Evolutionary conservation across 164 flowering plant genomes (phyloP).

Genomic region (Magnolia changhungtana): DNA sequence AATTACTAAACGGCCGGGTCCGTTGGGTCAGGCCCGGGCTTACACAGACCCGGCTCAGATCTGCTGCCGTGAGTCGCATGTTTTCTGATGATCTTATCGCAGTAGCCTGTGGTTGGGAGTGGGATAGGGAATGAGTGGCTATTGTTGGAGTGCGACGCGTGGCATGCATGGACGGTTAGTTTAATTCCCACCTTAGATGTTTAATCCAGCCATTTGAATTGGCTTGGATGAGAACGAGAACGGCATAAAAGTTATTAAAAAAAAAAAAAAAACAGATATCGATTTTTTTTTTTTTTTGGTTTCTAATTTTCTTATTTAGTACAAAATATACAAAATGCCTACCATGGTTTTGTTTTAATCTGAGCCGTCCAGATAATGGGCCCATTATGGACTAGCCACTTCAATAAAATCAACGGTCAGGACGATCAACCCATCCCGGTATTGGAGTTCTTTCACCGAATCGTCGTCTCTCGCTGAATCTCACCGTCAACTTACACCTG

Average conservation of each 20-base stretch:
- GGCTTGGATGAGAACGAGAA: background rate
- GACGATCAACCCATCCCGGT: background rate
- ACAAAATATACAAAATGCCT: background rate
- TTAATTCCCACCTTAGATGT: background rate
- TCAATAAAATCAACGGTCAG: background rate
- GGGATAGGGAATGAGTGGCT: conserved; percentile 1
- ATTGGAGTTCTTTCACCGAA: background rate
- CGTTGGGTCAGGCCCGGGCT: too few relatives aligned
- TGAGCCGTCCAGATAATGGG: background rate
- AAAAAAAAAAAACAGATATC: background rate
- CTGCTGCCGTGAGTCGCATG: too few relatives aligned
- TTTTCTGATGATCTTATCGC: too few relatives aligned
- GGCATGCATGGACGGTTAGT: background rate
- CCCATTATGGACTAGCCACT: background rate
- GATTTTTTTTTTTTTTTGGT: background rate
- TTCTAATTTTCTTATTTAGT: background rate
- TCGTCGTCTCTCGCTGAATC: too few relatives aligned
- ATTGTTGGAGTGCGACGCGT: background rate
- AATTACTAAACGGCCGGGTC: too few relatives aligned
- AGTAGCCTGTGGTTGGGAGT: too few relatives aligned
- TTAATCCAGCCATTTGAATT: background rate
- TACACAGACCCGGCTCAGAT: too few relatives aligned
- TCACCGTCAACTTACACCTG: too few relatives aligned
- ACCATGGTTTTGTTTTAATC: background rate
- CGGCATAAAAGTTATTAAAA: background rate